A percentile compares a stretch with the other conserved stretches of the same genome.
phyloP scores from a whole-genome alignment of 2,329 filamentous ascomycete species.

The Paracamarosporium sp. region DNA sequence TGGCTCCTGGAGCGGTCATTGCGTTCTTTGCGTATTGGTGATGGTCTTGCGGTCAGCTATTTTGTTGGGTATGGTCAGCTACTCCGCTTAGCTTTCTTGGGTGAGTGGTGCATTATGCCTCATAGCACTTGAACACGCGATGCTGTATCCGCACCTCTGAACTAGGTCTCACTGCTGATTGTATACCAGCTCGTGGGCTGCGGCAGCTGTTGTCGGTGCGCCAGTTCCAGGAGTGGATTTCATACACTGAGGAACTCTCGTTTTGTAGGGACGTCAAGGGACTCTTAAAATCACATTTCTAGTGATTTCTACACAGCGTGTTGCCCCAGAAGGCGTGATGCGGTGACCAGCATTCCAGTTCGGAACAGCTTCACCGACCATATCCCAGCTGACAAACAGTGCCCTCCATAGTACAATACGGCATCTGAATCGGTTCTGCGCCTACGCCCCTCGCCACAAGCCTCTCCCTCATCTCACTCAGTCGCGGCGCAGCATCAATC shows the following conservation, averaged over 20 bases:
- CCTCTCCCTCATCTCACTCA: constrained; percentile 79
- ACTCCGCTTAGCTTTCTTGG: neutral
- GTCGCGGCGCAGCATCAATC: constrained; percentile 70
- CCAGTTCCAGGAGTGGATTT: neutral
- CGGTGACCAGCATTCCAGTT: neutral
- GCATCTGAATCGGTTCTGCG: constrained; percentile 73
- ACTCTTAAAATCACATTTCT: neutral
- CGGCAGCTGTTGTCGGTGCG: neutral
- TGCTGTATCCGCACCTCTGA: neutral
- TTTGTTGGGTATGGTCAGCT: neutral
- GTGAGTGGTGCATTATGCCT: neutral
- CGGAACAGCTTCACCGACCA: neutral
- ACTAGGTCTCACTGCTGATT: neutral
- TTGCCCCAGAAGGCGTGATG: too few species aligned
- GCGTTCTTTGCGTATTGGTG: neutral
- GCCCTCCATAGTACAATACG: constrained; percentile 71
- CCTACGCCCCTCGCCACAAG: constrained; percentile 72
- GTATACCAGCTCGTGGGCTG: too few species aligned
- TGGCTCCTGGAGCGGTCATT: neutral
- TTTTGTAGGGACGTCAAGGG: too few species aligned
- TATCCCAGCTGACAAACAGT: constrained; percentile 26
- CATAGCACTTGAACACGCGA: neutral
- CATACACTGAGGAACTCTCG: neutral
- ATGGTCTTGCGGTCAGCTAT: neutral
- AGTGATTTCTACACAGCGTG: neutral